Base-by-base conservation (phyloP, 306 rosid species). In the Cucumis cinereus region DNA sequence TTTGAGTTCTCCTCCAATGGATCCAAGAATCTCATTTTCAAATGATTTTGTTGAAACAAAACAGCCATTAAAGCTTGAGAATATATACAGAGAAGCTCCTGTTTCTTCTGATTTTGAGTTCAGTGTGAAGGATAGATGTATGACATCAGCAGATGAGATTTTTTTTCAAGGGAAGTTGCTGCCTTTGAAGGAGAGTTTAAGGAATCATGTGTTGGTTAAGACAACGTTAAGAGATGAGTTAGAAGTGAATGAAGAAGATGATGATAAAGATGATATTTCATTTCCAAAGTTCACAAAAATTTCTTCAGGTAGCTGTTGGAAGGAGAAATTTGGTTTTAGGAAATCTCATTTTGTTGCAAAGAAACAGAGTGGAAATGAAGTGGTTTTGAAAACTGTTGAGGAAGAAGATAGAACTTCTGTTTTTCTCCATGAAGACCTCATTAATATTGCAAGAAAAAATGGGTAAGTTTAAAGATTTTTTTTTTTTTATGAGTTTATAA, bases 21-120 rank as follows among this genome's bases (percentile, higher is more conserved):
- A 92, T 78, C 99, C 99, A n/a, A 92, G 99, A 77, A 89, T 94
- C 72, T 94, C 99, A 77, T 94, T 94, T 89, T 94, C 99, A 78
- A 85, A 81, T 86, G 98, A 94, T 74, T 94, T 94, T 82, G 92
- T 84, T 19, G 96, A 92, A 73, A 74, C 88, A 38, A 87, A 90
- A 40, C 91, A 80, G 26, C 79, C 87, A 75, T 77, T 49, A 40
- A 88, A 86, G 87, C 87, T 84, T 74, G 94, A 95, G 61, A 78
- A 66, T 69, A 85, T 77, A 47, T 95, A 92, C 79, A 83, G 90
- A 77, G 99, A 95, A 85, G 99, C 93, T 8, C 99, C 99, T 0
- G 98, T 90, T 14, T 92, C 99, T 45, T 90, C 99, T 4, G 98
- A 95, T 77, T 95, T 95, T 26, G 97, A 95, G 77, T 92, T 95